Evolutionary conservation across 352 stramenopile species (phyloP).

Genomic region (Pythium sukuiense): DNA sequence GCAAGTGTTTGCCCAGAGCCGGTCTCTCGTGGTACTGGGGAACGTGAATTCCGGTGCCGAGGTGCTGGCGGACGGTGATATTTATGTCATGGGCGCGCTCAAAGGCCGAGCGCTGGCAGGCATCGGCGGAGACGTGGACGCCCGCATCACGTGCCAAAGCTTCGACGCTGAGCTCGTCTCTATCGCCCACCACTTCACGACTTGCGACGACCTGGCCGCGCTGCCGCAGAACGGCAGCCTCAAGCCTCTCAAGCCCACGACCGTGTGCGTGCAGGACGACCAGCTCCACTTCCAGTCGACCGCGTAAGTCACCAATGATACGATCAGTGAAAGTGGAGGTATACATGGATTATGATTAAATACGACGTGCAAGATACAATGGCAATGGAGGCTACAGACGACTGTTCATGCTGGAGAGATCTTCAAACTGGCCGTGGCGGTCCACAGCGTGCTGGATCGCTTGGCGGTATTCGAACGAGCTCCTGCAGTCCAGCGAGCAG

Average conservation of each 20-base stretch:
- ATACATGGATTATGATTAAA: constrained; percentile 6
- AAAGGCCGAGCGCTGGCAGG: constrained; percentile 86
- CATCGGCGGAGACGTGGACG: constrained; percentile 70
- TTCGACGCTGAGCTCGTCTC: constrained; percentile 91
- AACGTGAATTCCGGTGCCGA: constrained; percentile 88
- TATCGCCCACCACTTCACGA: constrained; percentile 90
- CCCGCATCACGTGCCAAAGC: constrained; percentile 68
- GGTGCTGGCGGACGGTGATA: constrained; percentile 85
- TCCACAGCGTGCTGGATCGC: constrained; percentile 46
- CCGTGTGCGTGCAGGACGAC: constrained; percentile 58
- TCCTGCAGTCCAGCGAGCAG: constrained; percentile 69
- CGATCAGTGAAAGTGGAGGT: background rate
- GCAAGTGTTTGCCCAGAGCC: constrained; percentile 83
- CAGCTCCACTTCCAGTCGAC: constrained; percentile 62
- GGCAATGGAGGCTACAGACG: background rate
- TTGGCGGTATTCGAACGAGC: constrained; percentile 50
- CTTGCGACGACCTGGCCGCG: constrained; percentile 67
- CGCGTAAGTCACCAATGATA: background rate
- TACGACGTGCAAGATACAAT: background rate
- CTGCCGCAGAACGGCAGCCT: constrained; percentile 39
- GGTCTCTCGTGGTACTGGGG: constrained; percentile 80
- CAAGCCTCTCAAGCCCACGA: constrained; percentile 52
- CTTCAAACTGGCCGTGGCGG: constrained; percentile 11
- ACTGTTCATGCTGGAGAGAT: background rate
- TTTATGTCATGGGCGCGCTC: constrained; percentile 78